Base-by-base conservation (phyloP, 2,329 filamentous ascomycete species). In the Thermoascus crustaceus region DNA sequence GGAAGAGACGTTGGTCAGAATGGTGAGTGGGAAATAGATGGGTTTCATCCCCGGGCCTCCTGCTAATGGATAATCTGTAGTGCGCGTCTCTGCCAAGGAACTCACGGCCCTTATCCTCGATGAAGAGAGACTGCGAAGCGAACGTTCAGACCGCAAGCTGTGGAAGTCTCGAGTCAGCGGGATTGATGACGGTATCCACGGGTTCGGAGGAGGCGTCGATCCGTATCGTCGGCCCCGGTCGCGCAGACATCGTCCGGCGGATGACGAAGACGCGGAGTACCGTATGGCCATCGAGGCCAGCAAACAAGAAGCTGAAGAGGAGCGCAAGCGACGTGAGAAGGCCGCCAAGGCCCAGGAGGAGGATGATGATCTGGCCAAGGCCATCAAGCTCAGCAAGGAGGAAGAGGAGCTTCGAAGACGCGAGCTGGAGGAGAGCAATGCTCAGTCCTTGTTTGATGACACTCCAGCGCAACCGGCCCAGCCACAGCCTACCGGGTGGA, bases 81-180 rank as follows among this genome's bases (percentile, higher is more conserved):
- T 98, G 38, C 86, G 91, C 43, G 82, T 94, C 45, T 89, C 91
- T 22, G 91, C 91, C 24, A 98, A 95, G 65, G 91, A 98, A 64
- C 73, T 98, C 43, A 96, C 89, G 0, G 78, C 87, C 10, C 71
- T 98, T 40, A 83, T 98, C 48, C 68, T 93, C 54, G 91, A 98
- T 58, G 91, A 98, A 61, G 91, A 96, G 52, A 78, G 91, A 54
- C 66, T 98, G 52, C 82, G 88, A 48, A 81, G 79, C 44, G 91
- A 98, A 67, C 80, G 91, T 54, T 85, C 78, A 52, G 91, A 96
- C 60, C 78, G 91, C 38, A 94, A 87, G 59, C 78, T 84, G 2
- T 98, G 91, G 91, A 98, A 98, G 64, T 94, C 88, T 34, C 83
- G 91, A 40, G 91, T 98, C 22, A 87, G 81, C 20, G 91, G 91